Conservation (phyloP, 345 rosid species). For the Ailanthus altissimus region DNA sequence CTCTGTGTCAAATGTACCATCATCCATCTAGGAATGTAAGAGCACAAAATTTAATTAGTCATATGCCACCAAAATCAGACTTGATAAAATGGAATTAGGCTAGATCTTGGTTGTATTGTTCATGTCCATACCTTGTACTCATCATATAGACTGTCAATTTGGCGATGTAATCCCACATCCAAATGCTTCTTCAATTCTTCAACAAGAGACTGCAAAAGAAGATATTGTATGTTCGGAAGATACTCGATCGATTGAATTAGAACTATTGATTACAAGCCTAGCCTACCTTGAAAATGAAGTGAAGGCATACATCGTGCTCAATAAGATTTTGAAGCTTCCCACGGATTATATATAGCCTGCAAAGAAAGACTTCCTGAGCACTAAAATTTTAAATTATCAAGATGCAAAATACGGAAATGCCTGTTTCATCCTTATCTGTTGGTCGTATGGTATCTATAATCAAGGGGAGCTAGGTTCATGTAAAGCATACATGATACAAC, state of each 20-base stretch:
- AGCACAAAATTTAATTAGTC: not conserved
- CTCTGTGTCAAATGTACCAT: slow-evolving; percentile 27
- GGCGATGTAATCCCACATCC: slow-evolving; percentile 33
- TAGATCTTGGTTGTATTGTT: not conserved
- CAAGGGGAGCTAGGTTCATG: too few relatives aligned
- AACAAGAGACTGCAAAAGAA: slow-evolving; percentile 37
- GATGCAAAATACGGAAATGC: too few relatives aligned
- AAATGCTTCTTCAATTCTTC: slow-evolving; percentile 50
- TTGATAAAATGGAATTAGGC: not conserved
- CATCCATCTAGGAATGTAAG: slow-evolving; percentile 25
- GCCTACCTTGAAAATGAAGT: slow-evolving; percentile 50
- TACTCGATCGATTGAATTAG: not conserved
- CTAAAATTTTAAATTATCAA: not conserved
- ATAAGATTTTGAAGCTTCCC: slow-evolving; percentile 56
- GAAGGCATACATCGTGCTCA: slow-evolving; percentile 56
- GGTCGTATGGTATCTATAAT: too few relatives aligned
- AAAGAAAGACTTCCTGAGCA: not conserved
- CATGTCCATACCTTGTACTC: slow-evolving; percentile 41
- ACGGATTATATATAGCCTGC: slow-evolving; percentile 56
- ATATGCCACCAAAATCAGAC: not conserved
- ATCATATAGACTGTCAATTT: slow-evolving; percentile 37
- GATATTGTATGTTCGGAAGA: not conserved
- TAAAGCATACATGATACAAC: too few relatives aligned
- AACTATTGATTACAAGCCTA: not conserved
- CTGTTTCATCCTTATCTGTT: too few relatives aligned